Evolutionary conservation across 2,329 filamentous ascomycete genomes (phyloP).

Genomic region (Aaosphaeria pasadenensis): DNA sequence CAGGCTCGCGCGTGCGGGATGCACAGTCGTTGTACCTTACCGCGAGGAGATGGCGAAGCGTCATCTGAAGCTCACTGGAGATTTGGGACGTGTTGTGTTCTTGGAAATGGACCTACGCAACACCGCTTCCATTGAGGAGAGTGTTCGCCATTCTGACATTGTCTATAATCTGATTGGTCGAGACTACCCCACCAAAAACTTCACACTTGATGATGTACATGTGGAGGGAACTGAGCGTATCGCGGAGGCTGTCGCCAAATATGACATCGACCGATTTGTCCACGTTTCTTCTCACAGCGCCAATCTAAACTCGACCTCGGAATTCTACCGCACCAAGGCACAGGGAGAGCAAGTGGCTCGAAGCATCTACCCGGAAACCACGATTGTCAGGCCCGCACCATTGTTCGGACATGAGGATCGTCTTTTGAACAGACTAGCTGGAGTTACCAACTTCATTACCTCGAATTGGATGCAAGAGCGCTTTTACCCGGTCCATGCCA

Average conservation of each 20-base stretch:
- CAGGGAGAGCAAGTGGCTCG: conserved; percentile 78
- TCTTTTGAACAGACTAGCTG: conserved; percentile 81
- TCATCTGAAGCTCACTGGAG: conserved; percentile 93
- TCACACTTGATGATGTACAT: conserved; percentile 86
- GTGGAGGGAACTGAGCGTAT: conserved; percentile 91
- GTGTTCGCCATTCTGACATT: conserved; percentile 92
- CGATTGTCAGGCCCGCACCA: conserved; percentile 89
- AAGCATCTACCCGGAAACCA: conserved; percentile 92
- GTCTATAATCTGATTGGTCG: conserved; percentile 96
- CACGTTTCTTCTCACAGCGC: conserved; percentile 97
- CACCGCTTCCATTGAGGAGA: conserved; percentile 92
- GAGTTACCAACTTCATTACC: conserved; percentile 77
- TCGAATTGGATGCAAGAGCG: conserved; percentile 91
- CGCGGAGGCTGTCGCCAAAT: conserved; percentile 90
- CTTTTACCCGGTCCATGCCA: conserved; percentile 87
- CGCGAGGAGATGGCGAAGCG: conserved; percentile 98
- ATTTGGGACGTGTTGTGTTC: conserved; percentile 86
- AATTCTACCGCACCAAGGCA: conserved; percentile 93
- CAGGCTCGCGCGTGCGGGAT: conserved; percentile 91
- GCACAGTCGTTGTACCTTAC: conserved; percentile 88
- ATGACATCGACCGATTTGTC: conserved; percentile 94
- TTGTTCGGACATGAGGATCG: conserved; percentile 95
- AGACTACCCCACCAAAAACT: conserved; percentile 98
- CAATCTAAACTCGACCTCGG: conserved; percentile 71
- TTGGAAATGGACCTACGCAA: conserved; percentile 94